phyloP scores from a whole-genome alignment of 1,284 basidiomycete genomes.

The Mycosarcoma maydis region DNA sequence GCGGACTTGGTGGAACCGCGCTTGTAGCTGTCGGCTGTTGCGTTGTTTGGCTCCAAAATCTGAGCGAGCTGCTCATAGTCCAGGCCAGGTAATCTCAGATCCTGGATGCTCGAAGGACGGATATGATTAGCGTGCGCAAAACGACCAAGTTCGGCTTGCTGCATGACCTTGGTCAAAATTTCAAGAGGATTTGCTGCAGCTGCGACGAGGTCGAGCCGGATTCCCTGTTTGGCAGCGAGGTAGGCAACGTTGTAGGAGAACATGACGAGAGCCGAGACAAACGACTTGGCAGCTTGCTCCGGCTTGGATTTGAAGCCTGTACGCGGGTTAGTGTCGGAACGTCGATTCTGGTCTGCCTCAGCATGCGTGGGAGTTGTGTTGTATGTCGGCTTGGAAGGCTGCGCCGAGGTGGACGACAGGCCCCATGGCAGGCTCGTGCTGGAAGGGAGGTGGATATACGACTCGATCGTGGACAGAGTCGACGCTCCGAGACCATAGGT shows the following conservation, averaged over 20 bases:
- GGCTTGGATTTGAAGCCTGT: conserved; percentile 23
- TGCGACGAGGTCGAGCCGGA: conserved; percentile 49
- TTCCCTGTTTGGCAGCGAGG: conserved; percentile 48
- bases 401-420: conserved; percentile 9
- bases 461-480: conserved; percentile 50
- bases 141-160: conserved; percentile 31
- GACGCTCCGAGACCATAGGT: conserved; percentile 51
- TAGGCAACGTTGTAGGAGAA: conserved; percentile 54
- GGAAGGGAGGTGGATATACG: conserved; percentile 48
- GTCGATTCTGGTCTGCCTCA: not conserved
- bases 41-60: conserved; percentile 38
- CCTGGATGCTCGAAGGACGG: conserved; percentile 16
- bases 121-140: conserved; percentile 36
- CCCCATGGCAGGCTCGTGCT: conserved; percentile 39
- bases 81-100: conserved; percentile 28
- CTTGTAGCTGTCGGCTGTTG: conserved; percentile 32
- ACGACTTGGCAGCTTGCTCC: conserved; percentile 44
- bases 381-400: not conserved
- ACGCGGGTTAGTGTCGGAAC: conserved; percentile 1
- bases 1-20: conserved; percentile 7
- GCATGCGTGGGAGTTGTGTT: not conserved
- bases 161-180: conserved; percentile 27
- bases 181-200: conserved; percentile 51
- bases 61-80: conserved; percentile 48
- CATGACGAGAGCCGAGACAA: conserved; percentile 52